These are phyloP conservation scores for sorghum (Sorghum bicolor) DNA, from an alignment of 176 grass and related monocot genomes.

Conservation along the genomic window DNA sequence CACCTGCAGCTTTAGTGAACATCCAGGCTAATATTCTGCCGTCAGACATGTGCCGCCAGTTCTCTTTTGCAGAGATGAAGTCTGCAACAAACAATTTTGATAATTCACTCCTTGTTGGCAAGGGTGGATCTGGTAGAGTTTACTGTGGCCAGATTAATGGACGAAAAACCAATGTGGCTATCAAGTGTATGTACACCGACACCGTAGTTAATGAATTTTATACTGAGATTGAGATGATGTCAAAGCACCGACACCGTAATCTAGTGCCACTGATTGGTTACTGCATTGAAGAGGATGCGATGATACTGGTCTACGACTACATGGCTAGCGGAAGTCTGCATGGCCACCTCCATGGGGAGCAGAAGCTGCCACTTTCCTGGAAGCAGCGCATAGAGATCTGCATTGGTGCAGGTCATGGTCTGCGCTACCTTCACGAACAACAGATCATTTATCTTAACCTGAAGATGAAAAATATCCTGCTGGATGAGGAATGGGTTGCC, in stretches of 20 bases:
- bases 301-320: neutral
- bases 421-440: neutral
- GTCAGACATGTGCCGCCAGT: neutral
- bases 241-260: neutral
- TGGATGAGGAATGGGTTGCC: neutral
- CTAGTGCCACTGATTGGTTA: neutral
- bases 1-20: neutral
- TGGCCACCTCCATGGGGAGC: neutral
- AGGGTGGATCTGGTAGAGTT: neutral
- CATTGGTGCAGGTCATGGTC: neutral
- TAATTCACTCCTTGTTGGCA: neutral
- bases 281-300: neutral
- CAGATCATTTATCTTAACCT: neutral
- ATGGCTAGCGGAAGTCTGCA: neutral
- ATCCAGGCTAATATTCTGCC: no score
- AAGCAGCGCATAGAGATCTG: constrained; percentile 6
- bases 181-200: no score
- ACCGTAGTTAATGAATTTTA: neutral
- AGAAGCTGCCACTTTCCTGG: neutral
- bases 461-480: neutral
- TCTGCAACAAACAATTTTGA: neutral
- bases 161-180: no score
- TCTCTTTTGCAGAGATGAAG: neutral
- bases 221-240: neutral
- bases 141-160: neutral